These are phyloP conservation scores for Kazachstania sp. DNA, from an alignment of 1,139 yeast species.

Conservation along the genomic window DNA sequence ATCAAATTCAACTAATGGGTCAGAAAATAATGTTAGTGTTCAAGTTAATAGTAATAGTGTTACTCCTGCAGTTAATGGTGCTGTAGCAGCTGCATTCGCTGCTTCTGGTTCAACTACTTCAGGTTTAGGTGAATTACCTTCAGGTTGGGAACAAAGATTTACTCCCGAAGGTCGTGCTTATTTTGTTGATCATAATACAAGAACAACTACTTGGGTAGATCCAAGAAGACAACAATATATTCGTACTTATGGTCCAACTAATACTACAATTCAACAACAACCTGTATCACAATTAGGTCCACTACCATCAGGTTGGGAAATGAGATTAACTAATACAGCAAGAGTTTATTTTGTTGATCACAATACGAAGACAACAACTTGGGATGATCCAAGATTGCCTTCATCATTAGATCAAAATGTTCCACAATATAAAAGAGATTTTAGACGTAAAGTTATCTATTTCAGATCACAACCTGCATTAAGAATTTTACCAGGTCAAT, in stretches of 20 bases:
- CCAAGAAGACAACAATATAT: slow-evolving; percentile 98
- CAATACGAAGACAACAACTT: slow-evolving; percentile 95
- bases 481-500: slow-evolving; percentile 95
- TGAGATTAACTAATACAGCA: slow-evolving; percentile 97
- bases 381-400: slow-evolving; percentile 99
- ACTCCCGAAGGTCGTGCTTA: slow-evolving; percentile 98
- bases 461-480: slow-evolving; percentile 98
- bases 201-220: slow-evolving; percentile 99
- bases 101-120: slow-evolving; percentile 90
- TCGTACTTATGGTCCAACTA: slow-evolving; percentile 78
- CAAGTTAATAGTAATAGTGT: slow-evolving; percentile 33
- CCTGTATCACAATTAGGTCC: slow-evolving; percentile 99
- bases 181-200: slow-evolving; percentile 95
- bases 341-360: slow-evolving; percentile 98
- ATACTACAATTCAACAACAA: slow-evolving; percentile 87
- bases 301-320: slow-evolving; percentile 98
- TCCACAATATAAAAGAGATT: slow-evolving; percentile 98
- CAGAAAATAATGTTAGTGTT: slow-evolving; percentile 26
- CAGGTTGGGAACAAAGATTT: slow-evolving; percentile 98
- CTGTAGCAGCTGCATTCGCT: slow-evolving; percentile 71
- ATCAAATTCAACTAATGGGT: slow-evolving; percentile 34
- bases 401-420: slow-evolving; percentile 95
- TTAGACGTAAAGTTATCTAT: slow-evolving; percentile 91
- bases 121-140: slow-evolving; percentile 92
- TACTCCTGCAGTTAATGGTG: slow-evolving; percentile 48